phyloP scores from a whole-genome alignment of 306 rosid genomes.

The Potentilla sterilis region DNA sequence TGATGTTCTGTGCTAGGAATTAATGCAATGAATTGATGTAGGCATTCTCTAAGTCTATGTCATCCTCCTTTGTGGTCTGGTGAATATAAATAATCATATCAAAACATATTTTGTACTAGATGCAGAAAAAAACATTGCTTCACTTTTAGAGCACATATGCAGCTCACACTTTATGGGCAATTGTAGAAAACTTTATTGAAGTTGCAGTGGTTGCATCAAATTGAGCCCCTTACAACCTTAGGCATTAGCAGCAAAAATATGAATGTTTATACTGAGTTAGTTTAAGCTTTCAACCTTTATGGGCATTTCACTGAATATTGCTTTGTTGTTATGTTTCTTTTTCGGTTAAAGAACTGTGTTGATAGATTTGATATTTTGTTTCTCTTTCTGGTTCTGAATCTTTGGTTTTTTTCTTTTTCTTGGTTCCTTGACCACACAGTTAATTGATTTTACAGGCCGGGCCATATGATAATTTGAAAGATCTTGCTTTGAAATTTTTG shows the following conservation, averaged over 20 bases:
- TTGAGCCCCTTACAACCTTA: neutral
- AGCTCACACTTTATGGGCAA: neutral
- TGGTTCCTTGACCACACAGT: neutral
- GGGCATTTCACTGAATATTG: neutral
- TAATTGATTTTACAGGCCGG: slow-evolving; percentile 56
- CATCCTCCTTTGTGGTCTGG: neutral
- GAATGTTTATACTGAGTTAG: neutral
- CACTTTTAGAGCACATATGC: neutral
- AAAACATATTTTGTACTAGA: neutral
- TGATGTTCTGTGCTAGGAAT: neutral
- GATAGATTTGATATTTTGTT: neutral
- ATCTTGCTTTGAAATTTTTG: slow-evolving; percentile 71
- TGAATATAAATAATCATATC: neutral
- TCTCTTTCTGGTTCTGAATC: neutral
- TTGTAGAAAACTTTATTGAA: neutral
- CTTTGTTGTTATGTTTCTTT: neutral
- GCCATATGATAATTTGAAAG: slow-evolving; percentile 86
- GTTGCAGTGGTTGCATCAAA: neutral
- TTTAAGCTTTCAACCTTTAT: neutral
- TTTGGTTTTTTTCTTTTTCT: neutral
- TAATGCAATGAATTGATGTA: neutral
- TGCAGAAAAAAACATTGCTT: neutral
- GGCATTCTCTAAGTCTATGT: neutral
- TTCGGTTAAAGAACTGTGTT: neutral
- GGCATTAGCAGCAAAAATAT: neutral